These are phyloP conservation scores for Mortierella antarctica DNA, from an alignment of 192 early-diverging fungal species.

Conservation along the genomic window DNA sequence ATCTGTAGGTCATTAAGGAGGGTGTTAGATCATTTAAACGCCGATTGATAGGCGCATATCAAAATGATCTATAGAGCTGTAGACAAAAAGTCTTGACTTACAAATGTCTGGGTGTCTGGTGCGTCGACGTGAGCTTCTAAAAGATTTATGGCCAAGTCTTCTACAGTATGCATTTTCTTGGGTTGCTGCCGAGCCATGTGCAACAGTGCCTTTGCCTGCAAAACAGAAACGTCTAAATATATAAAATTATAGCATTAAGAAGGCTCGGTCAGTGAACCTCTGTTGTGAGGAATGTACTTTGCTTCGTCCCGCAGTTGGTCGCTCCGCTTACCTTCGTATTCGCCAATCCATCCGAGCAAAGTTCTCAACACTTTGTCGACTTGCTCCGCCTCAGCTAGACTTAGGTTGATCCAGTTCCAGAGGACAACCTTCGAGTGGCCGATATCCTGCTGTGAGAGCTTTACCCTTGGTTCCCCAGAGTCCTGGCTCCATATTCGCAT, in stretches of 20 bases:
- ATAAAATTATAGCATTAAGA: not conserved
- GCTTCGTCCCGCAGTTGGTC: not conserved
- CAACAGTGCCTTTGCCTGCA: conserved; percentile 37
- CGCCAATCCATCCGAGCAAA: conserved; percentile 25
- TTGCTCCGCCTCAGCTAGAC: conserved; percentile 7
- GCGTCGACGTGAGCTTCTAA: conserved; percentile 12
- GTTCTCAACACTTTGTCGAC: conserved; percentile 13
- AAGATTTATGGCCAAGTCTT: conserved; percentile 3
- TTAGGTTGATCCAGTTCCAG: conserved; percentile 9
- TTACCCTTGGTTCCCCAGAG: not conserved
- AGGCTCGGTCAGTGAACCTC: not conserved
- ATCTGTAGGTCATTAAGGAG: conserved; percentile 8
- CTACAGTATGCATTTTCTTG: not conserved
- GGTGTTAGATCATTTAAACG: not conserved
- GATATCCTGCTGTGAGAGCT: not conserved
- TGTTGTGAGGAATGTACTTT: not conserved
- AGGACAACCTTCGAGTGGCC: conserved; percentile 22
- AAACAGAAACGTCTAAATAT: conserved; percentile 15
- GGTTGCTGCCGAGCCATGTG: conserved; percentile 25
- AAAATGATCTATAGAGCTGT: not conserved
- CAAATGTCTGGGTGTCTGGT: conserved; percentile 22
- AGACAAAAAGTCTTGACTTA: conserved; percentile 7
- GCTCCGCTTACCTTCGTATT: conserved; percentile 18
- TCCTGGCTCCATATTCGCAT: conserved; percentile 3
- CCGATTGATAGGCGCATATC: not conserved